A percentile compares a stretch with the other conserved stretches of the same genome.
Evolutionary conservation across 352 stramenopile genomes (phyloP).

Genomic region (Phytophthora quininea): DNA sequence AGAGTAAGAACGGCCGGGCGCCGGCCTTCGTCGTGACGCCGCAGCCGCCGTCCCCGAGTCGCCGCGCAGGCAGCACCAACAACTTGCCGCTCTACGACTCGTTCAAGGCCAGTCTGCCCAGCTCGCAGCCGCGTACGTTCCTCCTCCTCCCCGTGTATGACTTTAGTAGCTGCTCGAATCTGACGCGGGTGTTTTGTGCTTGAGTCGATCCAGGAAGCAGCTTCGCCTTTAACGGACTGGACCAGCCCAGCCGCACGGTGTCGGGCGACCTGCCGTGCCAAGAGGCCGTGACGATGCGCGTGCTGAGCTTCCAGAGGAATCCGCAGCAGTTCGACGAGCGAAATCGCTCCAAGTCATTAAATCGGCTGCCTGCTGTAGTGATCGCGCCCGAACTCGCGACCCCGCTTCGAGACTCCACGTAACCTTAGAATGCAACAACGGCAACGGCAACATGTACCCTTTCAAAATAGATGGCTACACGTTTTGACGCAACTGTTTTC

Average conservation of each 20-base stretch:
- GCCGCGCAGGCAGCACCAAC: constrained; percentile 23
- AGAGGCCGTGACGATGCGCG: constrained; percentile 42
- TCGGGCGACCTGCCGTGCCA: constrained; percentile 20
- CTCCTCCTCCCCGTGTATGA: background rate
- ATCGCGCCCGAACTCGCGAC: constrained; percentile 14
- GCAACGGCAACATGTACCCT: background rate
- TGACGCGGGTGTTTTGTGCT: constrained; percentile 6
- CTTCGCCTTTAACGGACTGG: constrained; percentile 43
- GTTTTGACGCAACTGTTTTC: background rate
- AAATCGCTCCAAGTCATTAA: constrained; percentile 31
- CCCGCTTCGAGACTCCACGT: too few relatives aligned
- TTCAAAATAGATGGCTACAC: constrained; percentile 13
- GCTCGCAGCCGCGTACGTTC: constrained; percentile 27
- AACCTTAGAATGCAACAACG: constrained; percentile 1
- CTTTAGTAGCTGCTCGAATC: background rate
- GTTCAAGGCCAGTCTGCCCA: constrained; percentile 22
- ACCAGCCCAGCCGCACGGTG: constrained; percentile 12
- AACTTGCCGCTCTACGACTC: constrained; percentile 26
- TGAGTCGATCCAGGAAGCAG: constrained; percentile 26
- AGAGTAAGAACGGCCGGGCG: constrained; percentile 10
- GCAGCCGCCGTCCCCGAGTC: constrained; percentile 17
- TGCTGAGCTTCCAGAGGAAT: constrained; percentile 37
- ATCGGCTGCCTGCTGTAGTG: constrained; percentile 6
- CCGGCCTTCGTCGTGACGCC: constrained; percentile 19
- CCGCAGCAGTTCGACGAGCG: constrained; percentile 12